A percentile compares a stretch with the other conserved stretches of the same genome.
Evolutionary conservation across 495 filamentous ascomycete genomes (phyloP).

Genomic region (Daldinia concentrica): DNA sequence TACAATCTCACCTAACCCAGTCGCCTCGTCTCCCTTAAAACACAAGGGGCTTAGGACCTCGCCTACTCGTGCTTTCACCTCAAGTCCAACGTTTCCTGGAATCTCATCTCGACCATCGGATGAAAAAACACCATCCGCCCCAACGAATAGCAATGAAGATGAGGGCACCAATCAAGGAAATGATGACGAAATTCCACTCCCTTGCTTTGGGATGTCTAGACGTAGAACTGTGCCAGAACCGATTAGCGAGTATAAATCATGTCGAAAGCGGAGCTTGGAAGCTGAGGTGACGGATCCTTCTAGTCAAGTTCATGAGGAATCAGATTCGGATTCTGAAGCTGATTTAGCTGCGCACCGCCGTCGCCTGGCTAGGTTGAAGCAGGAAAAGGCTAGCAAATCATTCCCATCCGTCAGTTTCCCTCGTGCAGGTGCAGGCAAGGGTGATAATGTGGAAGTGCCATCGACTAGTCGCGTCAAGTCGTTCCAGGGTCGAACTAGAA

Average conservation of each 20-base stretch:
- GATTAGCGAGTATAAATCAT: constrained; percentile 40
- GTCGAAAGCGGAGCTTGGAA: constrained; percentile 35
- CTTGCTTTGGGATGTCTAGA: constrained; percentile 11
- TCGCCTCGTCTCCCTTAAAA: constrained; percentile 56
- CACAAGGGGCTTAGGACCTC: constrained; percentile 53
- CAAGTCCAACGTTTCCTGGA: constrained; percentile 46
- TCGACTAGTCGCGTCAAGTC: constrained; percentile 48
- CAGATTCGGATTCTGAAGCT: constrained; percentile 35
- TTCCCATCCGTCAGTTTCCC: constrained; percentile 52
- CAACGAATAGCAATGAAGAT: constrained; percentile 21
- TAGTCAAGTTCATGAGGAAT: constrained; percentile 27
- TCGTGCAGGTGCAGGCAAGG: constrained; percentile 35
- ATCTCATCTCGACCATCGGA: constrained; percentile 31
- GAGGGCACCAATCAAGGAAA: constrained; percentile 22
- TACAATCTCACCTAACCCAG: constrained; percentile 50
- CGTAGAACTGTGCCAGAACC: constrained; percentile 36
- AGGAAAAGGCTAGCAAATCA: constrained; percentile 50
- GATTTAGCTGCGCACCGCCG: constrained; percentile 35
- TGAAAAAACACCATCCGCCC: constrained; percentile 26
- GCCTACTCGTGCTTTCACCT: constrained; percentile 40
- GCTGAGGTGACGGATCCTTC: constrained; percentile 22
- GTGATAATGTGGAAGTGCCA: constrained; percentile 50
- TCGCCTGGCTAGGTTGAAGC: constrained; percentile 42
- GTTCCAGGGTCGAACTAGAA: constrained; percentile 14
- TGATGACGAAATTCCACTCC: constrained; percentile 22